phyloP scores from a whole-genome alignment of 2,329 filamentous ascomycete species.

The Pseudocercospora macadamiae region DNA sequence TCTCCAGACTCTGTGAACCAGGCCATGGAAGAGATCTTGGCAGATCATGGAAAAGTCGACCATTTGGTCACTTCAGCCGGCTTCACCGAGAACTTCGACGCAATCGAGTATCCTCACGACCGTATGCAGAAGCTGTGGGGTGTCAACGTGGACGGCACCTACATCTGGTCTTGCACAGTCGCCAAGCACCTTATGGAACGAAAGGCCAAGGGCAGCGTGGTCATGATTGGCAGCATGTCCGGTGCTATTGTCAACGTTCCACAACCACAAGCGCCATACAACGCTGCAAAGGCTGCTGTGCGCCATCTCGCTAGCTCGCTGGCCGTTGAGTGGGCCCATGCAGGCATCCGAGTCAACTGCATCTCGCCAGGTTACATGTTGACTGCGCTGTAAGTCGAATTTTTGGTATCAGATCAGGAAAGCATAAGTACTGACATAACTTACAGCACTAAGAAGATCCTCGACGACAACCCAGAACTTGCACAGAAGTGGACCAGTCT shows the following conservation, averaged over 20 bases:
- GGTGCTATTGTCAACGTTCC: conserved; percentile 93
- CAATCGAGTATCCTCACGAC: conserved; percentile 86
- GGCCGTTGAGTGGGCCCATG: conserved; percentile 90
- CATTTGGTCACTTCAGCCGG: conserved; percentile 94
- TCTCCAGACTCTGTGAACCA: conserved; percentile 75
- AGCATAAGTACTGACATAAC: conserved; percentile 17
- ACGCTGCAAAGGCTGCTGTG: conserved; percentile 89
- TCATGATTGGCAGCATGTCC: conserved; percentile 96
- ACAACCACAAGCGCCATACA: conserved; percentile 91
- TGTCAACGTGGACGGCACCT: conserved; percentile 92
- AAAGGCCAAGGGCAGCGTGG: conserved; percentile 78
- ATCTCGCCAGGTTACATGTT: conserved; percentile 97
- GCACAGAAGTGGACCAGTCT: conserved; percentile 88
- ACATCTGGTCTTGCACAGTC: conserved; percentile 80
- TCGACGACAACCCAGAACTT: conserved; percentile 89
- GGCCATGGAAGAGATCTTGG: conserved; percentile 70
- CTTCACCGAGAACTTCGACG: conserved; percentile 94
- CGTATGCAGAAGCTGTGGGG: conserved; percentile 91
- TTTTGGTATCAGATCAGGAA: background rate
- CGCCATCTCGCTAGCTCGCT: conserved; percentile 84
- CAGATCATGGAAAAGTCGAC: conserved; percentile 78
- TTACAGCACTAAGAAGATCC: conserved; percentile 82
- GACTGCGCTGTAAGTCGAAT: conserved; percentile 74
- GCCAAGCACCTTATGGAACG: conserved; percentile 87
- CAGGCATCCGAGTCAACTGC: conserved; percentile 89